Base-by-base conservation (phyloP, 2,329 filamentous ascomycete species). In the Magnaporthiopsis incrustans region DNA sequence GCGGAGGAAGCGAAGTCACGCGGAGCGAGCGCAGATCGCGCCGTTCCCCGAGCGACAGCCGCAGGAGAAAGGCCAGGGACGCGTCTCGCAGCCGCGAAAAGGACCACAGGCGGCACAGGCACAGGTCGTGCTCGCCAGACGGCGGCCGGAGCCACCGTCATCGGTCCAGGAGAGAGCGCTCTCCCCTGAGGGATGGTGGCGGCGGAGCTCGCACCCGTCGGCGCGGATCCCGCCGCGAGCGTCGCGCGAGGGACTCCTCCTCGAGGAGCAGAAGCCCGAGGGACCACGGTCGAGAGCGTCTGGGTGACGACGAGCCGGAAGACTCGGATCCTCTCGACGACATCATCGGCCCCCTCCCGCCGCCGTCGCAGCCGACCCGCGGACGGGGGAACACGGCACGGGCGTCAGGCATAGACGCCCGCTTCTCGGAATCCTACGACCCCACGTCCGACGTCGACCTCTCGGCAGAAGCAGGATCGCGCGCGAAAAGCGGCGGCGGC, bases 281-380 rank as follows among this genome's bases (percentile, higher is more conserved):
- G 44, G 66, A 63, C 27, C 53, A 64, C 18, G 65, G 59, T 57
- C 64, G 57, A 27, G 65, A 65, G 12, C 33, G 33, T 35, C 33
- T 35, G 3, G 33, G 56, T 65, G 59, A 63, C 64, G 65, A 44
- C 66, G 64, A 56, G n/a, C 56, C 64, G 4, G 70, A 73, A 6
- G 79, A 81, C 56, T 92, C 90, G 0, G 91, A 96, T 72, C 88
- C 90, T 1, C 77, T 92, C 4, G 88, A 92, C 64, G 85, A 89
- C 4, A 78, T 94, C 26, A 87, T 97, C 44, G 93, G 92, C 0
- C 92, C 92, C 1, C 86, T 84, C 11, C 85, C 87, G n/a, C 81
- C 80, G 32, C 77, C 78, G 4, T 74, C 72, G 35, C 71, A 85
- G 38, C 82, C 77, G 63, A 77, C 80, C n/a, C 87, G 90, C 33